Evolutionary conservation across 2,329 filamentous ascomycete genomes (phyloP), one percentile per base, ranked within the genome.

Genomic region (Huntiella savannae): DNA sequence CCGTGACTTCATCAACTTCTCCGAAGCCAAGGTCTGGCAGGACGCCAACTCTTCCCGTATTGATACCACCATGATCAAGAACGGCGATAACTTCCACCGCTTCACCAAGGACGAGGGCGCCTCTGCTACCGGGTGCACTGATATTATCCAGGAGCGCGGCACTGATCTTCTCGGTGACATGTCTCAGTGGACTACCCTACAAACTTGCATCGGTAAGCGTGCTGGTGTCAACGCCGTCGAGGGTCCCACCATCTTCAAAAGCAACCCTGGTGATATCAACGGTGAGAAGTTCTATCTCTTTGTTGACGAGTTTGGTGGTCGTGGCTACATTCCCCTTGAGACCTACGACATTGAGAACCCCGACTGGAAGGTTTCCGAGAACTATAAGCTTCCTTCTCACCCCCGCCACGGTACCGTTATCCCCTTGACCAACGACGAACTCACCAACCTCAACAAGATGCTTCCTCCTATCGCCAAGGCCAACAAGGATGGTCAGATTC

Each of bases 41-140:
- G 69, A 73, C 42, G 64, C 63, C 2, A 64, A 66, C 7, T 62
- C 60, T 42, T 66, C 69, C 1, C 62, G 69, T 1, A 73, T 73
- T 17, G 70, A 73, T 52, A 66, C 69, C 0, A 72, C 69, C 0
- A 65, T 72, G 0, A 53, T 72, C 11, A 58, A 66, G 45, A 61
- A 60, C 0, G 59, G 59, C 1, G 54, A 55, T 8, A 55, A 55
- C 0, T 71, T 66, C 54, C 68, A 70, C 52, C 67, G 70, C 7
- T 73, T 73, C 53, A 71, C 68, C 13, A 73, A 73, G 48, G 69
- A 73, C 37, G 69, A 73, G 47, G 68, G 67, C 0, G 65, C 61
- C 2, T 58, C 57, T 15, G 60, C 56, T 4, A 71, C 68, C 0
- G 69, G 69, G 1, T 73, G 70, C 53, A 59, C 57, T 2, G 70